Evolutionary conservation across 139 green algal genomes (phyloP), one percentile per base, ranked within the genome.

Genomic region (Ettlia oleoabundans): DNA sequence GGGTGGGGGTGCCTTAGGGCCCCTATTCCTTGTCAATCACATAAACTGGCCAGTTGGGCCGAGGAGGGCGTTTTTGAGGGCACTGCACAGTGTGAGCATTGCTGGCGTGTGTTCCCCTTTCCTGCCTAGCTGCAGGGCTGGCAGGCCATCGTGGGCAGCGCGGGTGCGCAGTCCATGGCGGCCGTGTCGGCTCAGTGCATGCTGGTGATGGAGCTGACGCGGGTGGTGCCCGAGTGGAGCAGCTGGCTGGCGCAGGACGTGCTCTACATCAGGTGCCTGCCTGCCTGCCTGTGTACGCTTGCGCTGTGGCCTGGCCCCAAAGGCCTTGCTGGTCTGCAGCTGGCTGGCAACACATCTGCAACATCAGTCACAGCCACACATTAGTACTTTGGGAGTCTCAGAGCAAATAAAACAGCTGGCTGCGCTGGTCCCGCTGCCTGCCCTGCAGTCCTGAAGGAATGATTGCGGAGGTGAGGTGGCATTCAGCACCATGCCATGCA

Each of bases 191-290:
- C 81, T 5, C 63, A 72, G n/a, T 83, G 80, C 30, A 85, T 89
- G 81, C 83, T 85, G 63, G 64, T 89, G 5, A 55, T 86, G 68
- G 75, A 87, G 85, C 75, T 89, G 33, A 85, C 76, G 3, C 76
- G 62, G 24, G 69, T 55, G 61, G 68, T 78, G 30, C 68, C 79
- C 0, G 38, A 66, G 10, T 89, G 85, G 85, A 70, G 71, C 8
- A 69, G 63, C 65, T 88, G 84, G 84, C 64, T 61, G 28, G 71
- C 75, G 6, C 26, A 55, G 9, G 85, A 89, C 67, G 85, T 81
- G 35, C 55, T 71, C 15, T 89, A 85, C 70, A 74, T 89, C 76
- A 89, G 85, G 85, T 86, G 26, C 21, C 13, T 77, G 71, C 42
- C 30, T 10, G 30, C 63, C 30, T 69, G 63, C 63, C 6, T 15